Evolutionary conservation across 306 rosid genomes (phyloP).

Genomic region (Casuarina glauca): DNA sequence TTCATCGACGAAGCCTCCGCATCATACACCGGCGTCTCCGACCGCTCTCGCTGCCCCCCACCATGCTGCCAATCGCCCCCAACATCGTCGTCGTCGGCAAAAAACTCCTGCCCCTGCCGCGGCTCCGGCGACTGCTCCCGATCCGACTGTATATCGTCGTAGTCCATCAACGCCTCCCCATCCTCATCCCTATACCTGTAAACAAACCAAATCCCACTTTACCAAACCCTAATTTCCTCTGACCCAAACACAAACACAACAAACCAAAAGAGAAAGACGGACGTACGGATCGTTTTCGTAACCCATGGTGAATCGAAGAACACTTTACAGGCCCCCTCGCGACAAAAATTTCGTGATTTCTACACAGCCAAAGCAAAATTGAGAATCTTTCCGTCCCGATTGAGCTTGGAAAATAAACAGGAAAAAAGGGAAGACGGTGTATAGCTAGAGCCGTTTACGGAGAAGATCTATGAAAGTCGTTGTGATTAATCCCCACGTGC

Average conservation of each 20-base stretch:
- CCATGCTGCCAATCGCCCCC: conserved; percentile 55
- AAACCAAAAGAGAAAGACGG: not conserved
- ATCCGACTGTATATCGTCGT: conserved; percentile 67
- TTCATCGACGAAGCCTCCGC: conserved; percentile 44
- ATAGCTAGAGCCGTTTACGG: too few relatives aligned
- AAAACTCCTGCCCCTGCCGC: conserved; percentile 24
- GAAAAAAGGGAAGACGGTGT: too few relatives aligned
- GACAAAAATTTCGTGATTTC: not conserved
- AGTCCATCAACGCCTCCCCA: conserved; percentile 94
- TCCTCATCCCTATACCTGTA: conserved; percentile 90
- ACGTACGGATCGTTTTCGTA: conserved; percentile 81
- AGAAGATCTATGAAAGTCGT: too few relatives aligned
- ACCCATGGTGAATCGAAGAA: conserved; percentile 36
- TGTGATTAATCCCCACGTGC: too few relatives aligned
- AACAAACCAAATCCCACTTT: conserved; percentile 6
- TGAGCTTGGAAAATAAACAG: too few relatives aligned
- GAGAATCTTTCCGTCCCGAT: too few relatives aligned
- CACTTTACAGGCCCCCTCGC: not conserved
- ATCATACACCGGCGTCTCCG: conserved; percentile 81
- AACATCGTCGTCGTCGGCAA: conserved; percentile 41
- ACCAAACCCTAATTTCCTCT: conserved; percentile 12
- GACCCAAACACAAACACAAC: not conserved
- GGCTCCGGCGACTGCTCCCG: conserved; percentile 77
- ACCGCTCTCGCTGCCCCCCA: conserved; percentile 49
- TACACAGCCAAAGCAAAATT: too few relatives aligned